Conservation (phyloP, 305 asterid genomes). For the Solanum aculeatissimum region DNA sequence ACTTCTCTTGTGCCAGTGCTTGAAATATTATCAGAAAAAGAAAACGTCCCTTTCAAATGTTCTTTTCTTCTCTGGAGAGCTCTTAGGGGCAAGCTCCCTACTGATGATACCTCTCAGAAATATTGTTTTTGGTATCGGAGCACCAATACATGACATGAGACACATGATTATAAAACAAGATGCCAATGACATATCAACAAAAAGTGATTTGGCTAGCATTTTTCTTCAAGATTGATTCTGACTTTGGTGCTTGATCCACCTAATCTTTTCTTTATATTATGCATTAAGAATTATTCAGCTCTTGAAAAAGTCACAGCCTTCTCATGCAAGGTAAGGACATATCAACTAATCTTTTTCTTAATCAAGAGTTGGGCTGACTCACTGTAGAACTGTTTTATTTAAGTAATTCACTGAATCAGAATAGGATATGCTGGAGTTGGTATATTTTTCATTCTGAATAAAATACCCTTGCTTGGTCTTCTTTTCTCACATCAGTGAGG, state of each 20-base stretch:
- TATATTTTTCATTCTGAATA: neutral
- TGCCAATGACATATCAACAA: neutral
- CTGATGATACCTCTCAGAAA: neutral
- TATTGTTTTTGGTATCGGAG: neutral
- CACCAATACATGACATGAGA: neutral
- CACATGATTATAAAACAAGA: neutral
- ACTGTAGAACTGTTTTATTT: neutral
- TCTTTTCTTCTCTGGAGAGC: neutral
- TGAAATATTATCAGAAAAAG: neutral
- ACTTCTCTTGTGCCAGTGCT: neutral
- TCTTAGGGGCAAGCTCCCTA: neutral
- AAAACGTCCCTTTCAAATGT: neutral
- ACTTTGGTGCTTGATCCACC: neutral
- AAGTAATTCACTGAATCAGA: neutral
- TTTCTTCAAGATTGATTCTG: neutral
- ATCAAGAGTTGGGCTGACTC: neutral
- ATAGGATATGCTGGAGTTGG: neutral
- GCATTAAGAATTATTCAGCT: neutral
- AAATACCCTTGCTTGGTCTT: neutral
- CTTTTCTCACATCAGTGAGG: neutral
- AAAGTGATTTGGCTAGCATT: neutral
- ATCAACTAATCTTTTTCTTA: neutral
- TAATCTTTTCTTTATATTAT: neutral
- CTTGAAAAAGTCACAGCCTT: neutral
- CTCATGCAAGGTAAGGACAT: neutral